Evolutionary conservation across 331 rosid genomes (phyloP).

Genomic region (Malus hybrid): DNA sequence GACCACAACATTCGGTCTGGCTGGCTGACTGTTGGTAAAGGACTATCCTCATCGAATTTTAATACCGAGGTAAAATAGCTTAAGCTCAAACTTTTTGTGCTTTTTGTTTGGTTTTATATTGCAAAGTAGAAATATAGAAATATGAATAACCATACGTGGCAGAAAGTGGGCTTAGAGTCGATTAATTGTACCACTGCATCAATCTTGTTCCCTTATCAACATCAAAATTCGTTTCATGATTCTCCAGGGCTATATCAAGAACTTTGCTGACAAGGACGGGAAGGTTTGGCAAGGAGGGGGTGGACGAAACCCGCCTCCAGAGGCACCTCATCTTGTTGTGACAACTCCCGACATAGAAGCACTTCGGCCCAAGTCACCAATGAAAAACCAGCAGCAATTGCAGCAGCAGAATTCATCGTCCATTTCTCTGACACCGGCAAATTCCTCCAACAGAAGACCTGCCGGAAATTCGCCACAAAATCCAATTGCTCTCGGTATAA

Average conservation of each 20-base stretch:
- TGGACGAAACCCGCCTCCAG: constrained; percentile 95
- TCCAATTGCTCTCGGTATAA: constrained; percentile 25
- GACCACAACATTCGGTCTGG: constrained; percentile 92
- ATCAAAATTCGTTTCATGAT: neutral
- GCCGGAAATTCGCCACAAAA: constrained; percentile 71
- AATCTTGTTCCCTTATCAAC: neutral
- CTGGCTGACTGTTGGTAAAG: constrained; percentile 85
- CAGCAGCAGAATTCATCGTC: constrained; percentile 76
- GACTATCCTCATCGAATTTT: constrained; percentile 70
- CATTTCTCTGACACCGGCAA: constrained; percentile 51
- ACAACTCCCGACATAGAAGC: constrained; percentile 93
- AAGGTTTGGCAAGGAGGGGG: constrained; percentile 99
- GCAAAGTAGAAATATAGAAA: neutral
- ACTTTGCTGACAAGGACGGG: constrained; percentile 82
- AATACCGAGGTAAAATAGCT: constrained; percentile 56
- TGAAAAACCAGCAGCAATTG: constrained; percentile 97
- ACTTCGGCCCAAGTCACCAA: constrained; percentile 93
- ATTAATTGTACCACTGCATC: neutral
- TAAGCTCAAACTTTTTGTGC: neutral
- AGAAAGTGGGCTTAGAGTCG: neutral
- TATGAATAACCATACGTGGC: neutral
- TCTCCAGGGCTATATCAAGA: constrained; percentile 67
- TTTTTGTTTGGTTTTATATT: neutral
- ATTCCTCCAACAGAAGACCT: constrained; percentile 59
- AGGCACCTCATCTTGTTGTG: constrained; percentile 92